Evolutionary conservation across 2,329 filamentous ascomycete genomes (phyloP).

Genomic region (Tolypocladium tropicale): DNA sequence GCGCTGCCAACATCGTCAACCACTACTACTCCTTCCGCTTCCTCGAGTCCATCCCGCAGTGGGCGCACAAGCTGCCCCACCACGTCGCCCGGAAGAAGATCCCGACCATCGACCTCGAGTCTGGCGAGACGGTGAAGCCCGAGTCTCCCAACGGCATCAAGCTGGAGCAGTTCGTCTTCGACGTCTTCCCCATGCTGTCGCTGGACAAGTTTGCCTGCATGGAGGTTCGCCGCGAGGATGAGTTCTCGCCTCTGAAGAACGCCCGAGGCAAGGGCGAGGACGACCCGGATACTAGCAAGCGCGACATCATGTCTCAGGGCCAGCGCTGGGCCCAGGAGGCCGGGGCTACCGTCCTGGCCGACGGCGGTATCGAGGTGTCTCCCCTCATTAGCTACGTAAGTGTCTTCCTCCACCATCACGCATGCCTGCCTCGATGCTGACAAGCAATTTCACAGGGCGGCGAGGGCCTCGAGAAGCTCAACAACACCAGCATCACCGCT

Average conservation of each 20-base stretch:
- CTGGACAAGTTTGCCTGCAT: constrained; percentile 89
- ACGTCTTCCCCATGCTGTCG: constrained; percentile 84
- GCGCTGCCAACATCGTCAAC: constrained; percentile 98
- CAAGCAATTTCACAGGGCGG: constrained; percentile 35
- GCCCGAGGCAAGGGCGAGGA: constrained; percentile 76
- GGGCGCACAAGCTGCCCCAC: constrained; percentile 79
- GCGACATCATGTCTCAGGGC: constrained; percentile 83
- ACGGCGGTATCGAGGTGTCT: constrained; percentile 75
- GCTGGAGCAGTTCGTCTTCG: constrained; percentile 97
- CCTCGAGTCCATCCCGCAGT: constrained; percentile 80
- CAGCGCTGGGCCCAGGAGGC: constrained; percentile 74
- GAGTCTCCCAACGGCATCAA: constrained; percentile 97
- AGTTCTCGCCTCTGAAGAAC: constrained; percentile 98
- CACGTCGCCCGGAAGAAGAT: constrained; percentile 99
- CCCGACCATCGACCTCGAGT: constrained; percentile 66
- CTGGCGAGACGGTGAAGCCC: constrained; percentile 75
- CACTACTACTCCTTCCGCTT: constrained; percentile 98
- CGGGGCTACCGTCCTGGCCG: constrained; percentile 62
- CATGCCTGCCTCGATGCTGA: constrained; percentile 2
- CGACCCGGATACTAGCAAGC: constrained; percentile 85
- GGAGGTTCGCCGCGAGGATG: constrained; percentile 92
- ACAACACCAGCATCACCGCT: constrained; percentile 40
- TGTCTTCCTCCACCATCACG: constrained; percentile 15
- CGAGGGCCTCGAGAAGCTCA: constrained; percentile 49
- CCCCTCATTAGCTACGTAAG: constrained; percentile 93